Conservation (phyloP, 1,284 basidiomycete species). For the Termitomyces sp. region DNA sequence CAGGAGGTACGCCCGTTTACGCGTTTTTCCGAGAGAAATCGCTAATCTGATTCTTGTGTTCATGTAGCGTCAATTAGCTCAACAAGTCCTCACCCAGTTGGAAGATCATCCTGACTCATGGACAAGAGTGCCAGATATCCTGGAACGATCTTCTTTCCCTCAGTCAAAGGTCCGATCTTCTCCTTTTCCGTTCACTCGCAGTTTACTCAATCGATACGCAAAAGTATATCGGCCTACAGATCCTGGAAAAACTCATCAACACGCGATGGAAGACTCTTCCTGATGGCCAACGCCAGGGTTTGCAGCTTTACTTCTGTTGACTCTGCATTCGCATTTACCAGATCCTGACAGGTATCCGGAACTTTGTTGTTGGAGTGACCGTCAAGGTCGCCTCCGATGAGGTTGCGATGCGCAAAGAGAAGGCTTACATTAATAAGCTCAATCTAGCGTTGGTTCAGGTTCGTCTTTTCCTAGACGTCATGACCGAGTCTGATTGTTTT, state of each 20-base stretch:
- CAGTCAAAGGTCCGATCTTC: conserved; percentile 78
- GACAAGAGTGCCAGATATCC: conserved; percentile 94
- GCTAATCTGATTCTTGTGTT: conserved; percentile 19
- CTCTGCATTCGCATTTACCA: conserved; percentile 5
- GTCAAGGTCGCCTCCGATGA: conserved; percentile 93
- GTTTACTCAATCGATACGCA: neutral
- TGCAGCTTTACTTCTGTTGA: conserved; percentile 15
- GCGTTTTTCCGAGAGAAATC: conserved; percentile 16
- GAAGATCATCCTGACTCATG: conserved; percentile 98
- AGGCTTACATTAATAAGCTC: conserved; percentile 95
- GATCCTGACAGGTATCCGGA: conserved; percentile 74
- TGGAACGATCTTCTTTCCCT: conserved; percentile 80
- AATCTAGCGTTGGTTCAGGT: conserved; percentile 96
- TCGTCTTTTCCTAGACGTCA: conserved; percentile 20
- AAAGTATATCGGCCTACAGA: conserved; percentile 92
- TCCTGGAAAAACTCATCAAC: conserved; percentile 90
- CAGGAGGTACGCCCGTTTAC: conserved; percentile 52
- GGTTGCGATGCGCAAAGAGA: conserved; percentile 82
- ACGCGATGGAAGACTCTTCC: conserved; percentile 97
- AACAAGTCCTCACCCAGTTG: conserved; percentile 89
- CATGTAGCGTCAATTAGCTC: conserved; percentile 83
- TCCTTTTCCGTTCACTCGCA: neutral
- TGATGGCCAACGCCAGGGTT: conserved; percentile 87
- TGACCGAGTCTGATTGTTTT: conserved; percentile 13
- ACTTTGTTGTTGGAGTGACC: conserved; percentile 93